Percentiles rank a stretch among this genome's conserved stretches.
Conservation (phyloP, 164 flowering plant species). For the Sextonia rubra region DNA sequence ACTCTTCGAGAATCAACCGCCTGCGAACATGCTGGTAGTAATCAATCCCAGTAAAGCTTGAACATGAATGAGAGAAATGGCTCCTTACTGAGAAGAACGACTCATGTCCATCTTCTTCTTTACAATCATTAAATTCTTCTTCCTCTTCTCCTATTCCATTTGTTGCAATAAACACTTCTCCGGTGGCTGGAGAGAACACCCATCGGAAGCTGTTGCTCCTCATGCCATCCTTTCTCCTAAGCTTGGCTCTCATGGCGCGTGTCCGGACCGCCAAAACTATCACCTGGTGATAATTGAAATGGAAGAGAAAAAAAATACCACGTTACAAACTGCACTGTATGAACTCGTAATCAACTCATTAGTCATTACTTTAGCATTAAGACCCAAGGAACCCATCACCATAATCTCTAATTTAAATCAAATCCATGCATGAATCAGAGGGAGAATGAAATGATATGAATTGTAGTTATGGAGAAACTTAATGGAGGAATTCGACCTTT, state of each 20-base stretch:
- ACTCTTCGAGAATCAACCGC: conserved; percentile 44
- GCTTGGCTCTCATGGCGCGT: conserved; percentile 53
- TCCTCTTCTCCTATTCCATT: conserved; percentile 9
- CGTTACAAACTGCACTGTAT: too few species aligned
- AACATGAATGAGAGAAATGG: conserved; percentile 33
- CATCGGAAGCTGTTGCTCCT: conserved; percentile 33
- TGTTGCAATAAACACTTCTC: conserved; percentile 28
- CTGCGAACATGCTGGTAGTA: conserved; percentile 19
- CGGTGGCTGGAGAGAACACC: conserved; percentile 37
- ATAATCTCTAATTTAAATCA: too few species aligned
- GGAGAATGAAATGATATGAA: too few species aligned
- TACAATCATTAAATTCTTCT: conserved; percentile 1
- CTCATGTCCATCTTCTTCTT: conserved; percentile 20
- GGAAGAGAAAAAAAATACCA: not conserved
- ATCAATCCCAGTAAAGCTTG: conserved; percentile 35
- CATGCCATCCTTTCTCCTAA: conserved; percentile 33
- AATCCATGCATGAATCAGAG: too few species aligned
- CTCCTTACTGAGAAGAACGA: conserved; percentile 39
- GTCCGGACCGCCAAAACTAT: conserved; percentile 51
- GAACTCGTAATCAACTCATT: too few species aligned
- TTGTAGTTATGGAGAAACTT: too few species aligned
- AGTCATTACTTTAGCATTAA: too few species aligned
- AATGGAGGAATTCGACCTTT: too few species aligned
- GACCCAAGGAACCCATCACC: too few species aligned
- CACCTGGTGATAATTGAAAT: conserved; percentile 24